Evolutionary conservation across 2,329 filamentous ascomycete species (phyloP).

Genomic region (Diaporthe citrichinensis): DNA sequence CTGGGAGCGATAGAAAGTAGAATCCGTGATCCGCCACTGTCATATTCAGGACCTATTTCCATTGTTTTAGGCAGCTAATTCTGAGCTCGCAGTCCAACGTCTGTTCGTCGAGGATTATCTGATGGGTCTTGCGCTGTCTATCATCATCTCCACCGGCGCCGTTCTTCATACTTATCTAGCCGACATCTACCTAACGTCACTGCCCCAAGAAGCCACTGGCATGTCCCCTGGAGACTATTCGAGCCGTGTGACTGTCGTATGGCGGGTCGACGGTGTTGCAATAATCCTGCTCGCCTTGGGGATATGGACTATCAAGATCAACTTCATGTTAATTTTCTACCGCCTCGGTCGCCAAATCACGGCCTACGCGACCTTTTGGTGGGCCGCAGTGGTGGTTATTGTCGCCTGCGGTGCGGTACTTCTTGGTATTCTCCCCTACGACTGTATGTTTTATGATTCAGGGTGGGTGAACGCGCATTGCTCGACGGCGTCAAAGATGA

Average conservation of each 20-base stretch:
- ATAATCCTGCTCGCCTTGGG: slow-evolving; percentile 12
- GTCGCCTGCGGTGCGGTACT: slow-evolving; percentile 27
- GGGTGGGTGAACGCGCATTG: slow-evolving; percentile 34
- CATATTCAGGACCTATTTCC: not conserved
- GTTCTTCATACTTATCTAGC: not conserved
- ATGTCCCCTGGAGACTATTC: not conserved
- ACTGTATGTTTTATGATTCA: slow-evolving; percentile 37
- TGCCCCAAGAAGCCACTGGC: not conserved
- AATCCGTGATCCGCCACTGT: not conserved
- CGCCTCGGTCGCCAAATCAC: slow-evolving; percentile 29
- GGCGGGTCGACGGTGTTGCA: not conserved
- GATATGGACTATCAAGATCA: slow-evolving; percentile 37
- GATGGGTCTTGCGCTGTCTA: slow-evolving; percentile 1
- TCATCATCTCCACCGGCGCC: not conserved
- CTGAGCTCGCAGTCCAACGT: not conserved
- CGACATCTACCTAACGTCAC: not conserved
- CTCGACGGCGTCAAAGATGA: not conserved
- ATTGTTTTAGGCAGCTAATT: not conserved
- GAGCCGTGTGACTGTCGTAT: not conserved
- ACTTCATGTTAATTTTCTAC: slow-evolving; percentile 38
- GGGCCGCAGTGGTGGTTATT: slow-evolving; percentile 32
- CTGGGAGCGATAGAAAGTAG: not conserved
- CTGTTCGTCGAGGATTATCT: slow-evolving; percentile 15
- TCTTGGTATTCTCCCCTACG: slow-evolving; percentile 36
- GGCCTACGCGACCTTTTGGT: slow-evolving; percentile 41